phyloP scores from a whole-genome alignment of 768 basidiomycete species.

The Punctularia strigosozonata region DNA sequence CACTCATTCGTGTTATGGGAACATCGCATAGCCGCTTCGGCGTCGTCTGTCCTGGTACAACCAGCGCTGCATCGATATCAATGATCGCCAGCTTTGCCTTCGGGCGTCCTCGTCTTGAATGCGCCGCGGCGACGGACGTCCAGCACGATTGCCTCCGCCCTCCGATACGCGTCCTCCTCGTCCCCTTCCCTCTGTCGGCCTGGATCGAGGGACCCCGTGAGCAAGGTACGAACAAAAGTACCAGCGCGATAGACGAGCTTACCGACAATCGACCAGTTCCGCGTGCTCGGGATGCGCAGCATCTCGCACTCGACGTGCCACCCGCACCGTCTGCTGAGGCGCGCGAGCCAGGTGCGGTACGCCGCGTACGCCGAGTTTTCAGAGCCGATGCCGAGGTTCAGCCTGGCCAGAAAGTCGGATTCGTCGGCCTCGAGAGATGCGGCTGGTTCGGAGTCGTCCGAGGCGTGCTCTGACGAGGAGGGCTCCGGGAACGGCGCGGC shows the following conservation, averaged over 20 bases:
- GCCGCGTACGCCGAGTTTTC: conserved; percentile 60
- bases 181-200: conserved; percentile 13
- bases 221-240: neutral
- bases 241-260: conserved; percentile 14
- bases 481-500: conserved; percentile 13
- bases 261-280: conserved; percentile 91
- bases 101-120: conserved; percentile 64
- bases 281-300: conserved; percentile 84
- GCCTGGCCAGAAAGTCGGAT: conserved; percentile 17
- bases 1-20: too few relatives aligned
- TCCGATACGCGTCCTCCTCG: conserved; percentile 22
- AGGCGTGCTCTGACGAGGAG: conserved; percentile 7
- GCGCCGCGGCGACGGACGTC: conserved; percentile 47
- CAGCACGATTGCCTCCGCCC: conserved; percentile 41
- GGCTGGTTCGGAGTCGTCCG: conserved; percentile 9
- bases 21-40: too few relatives aligned
- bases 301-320: conserved; percentile 83
- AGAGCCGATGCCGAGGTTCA: conserved; percentile 46
- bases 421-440: conserved; percentile 6
- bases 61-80: too few relatives aligned
- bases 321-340: conserved; percentile 59
- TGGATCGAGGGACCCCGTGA: neutral
- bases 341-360: conserved; percentile 83
- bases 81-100: conserved; percentile 46
- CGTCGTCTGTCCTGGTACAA: too few relatives aligned